Evolutionary conservation across 2,329 filamentous ascomycete genomes (phyloP).

Genomic region (Coniella lustricola): DNA sequence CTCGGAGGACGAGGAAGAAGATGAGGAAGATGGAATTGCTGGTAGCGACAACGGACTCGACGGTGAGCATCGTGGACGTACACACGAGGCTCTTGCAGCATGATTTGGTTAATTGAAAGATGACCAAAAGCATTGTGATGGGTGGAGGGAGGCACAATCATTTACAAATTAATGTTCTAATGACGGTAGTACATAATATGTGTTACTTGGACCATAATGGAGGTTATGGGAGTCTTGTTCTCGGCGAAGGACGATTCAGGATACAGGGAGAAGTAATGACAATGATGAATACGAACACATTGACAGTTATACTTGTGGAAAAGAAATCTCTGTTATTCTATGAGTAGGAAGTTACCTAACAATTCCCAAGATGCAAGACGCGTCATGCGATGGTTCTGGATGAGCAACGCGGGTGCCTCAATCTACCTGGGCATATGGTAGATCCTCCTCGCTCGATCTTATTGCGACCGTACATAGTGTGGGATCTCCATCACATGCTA

Average conservation of each 20-base stretch:
- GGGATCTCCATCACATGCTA: too few relatives aligned
- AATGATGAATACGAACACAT: too few relatives aligned
- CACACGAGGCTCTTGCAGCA: conserved; percentile 43
- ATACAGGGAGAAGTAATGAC: not conserved
- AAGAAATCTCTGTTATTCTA: too few relatives aligned
- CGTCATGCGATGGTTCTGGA: too few relatives aligned
- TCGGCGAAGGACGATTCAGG: not conserved
- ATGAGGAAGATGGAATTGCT: conserved; percentile 36
- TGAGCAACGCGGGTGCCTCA: too few relatives aligned
- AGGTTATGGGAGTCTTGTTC: not conserved
- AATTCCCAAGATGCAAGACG: too few relatives aligned
- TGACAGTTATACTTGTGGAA: too few relatives aligned
- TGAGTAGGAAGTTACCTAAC: too few relatives aligned
- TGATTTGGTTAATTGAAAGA: conserved; percentile 22
- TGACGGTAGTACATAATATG: conserved; percentile 11
- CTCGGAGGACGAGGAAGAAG: conserved; percentile 60
- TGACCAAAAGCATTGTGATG: not conserved
- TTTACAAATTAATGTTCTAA: conserved; percentile 14
- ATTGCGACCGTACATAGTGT: too few relatives aligned
- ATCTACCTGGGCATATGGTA: too few relatives aligned
- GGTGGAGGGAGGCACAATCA: not conserved
- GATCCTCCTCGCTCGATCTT: too few relatives aligned
- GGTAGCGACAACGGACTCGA: conserved; percentile 44
- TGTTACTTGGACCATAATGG: not conserved
- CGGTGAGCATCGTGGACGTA: conserved; percentile 49